Evolutionary conservation across 1,139 yeast genomes (phyloP), one percentile per base, ranked within the genome.

Genomic region (Saccharomyces hybrid): DNA sequence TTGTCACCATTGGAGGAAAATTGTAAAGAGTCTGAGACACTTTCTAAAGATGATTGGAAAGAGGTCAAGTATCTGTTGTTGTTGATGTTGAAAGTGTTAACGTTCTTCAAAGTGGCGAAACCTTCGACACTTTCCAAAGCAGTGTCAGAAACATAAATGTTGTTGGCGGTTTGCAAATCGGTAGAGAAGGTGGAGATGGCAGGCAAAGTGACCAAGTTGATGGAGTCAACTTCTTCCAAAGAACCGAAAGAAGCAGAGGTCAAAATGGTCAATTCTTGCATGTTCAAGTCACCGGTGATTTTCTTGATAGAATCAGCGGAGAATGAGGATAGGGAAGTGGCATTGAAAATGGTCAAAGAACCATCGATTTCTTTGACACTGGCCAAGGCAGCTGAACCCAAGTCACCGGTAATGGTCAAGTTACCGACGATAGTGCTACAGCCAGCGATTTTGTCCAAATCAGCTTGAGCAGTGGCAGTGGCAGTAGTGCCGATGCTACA

Each of bases 381-480:
- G 62, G 79, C 77, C 66, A 83, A 72, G 58, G 81, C 79, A 65
- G 85, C 82, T 58, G 80, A 65, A 63, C 82, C 83, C 56, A 85
- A 49, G 13, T 70, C 73, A 76, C 91, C 90, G 58, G 81, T 70
- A 70, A 93, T 78, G 73, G 78, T 74, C 68, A 93, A 76, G 71
- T 86, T 86, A 78, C 97, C 99, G 61, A 80, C 81, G 62, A 93
- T 81, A 60, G 91, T 87, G 51, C 81, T 74, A 83, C 99, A 93
- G 50, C 83, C 78, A 55, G 88, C 75, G 60, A 88, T 80, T 48
- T 74, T 70, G 67, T 88, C 95, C 70, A 93, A 82, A 64, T 89
- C 91, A 44, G 87, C 69, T 72, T 91, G 89, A 51, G 84, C 82
- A 57, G 95, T 82, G 62, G 88, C 90, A 52, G 95, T 85, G 58